phyloP scores from a whole-genome alignment of 192 early-diverging fungal species.

The Coemansia sp. region DNA sequence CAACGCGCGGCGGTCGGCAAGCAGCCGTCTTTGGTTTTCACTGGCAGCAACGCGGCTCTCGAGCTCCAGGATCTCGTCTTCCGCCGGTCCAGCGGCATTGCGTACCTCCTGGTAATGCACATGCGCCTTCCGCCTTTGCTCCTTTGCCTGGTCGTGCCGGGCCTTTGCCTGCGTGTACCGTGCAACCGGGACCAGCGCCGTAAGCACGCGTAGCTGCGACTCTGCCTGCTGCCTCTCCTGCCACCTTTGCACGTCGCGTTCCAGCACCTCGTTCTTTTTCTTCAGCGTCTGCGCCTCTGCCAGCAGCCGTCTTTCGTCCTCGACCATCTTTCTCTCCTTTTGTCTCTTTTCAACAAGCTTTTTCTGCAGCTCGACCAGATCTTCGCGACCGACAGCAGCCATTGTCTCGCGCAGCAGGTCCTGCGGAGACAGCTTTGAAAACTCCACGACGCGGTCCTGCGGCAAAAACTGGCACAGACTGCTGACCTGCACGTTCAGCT shows the following conservation, averaged over 20 bases:
- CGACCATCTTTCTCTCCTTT: slow-evolving; percentile 53
- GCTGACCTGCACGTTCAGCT: slow-evolving; percentile 86
- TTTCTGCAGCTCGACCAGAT: slow-evolving; percentile 65
- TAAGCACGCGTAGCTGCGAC: slow-evolving; percentile 58
- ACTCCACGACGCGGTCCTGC: slow-evolving; percentile 91
- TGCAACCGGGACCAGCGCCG: slow-evolving; percentile 61
- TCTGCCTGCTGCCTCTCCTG: slow-evolving; percentile 68
- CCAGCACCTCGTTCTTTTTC: slow-evolving; percentile 65
- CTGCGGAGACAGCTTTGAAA: slow-evolving; percentile 80
- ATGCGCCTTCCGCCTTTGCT: slow-evolving; percentile 36
- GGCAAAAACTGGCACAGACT: slow-evolving; percentile 98
- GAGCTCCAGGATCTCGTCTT: slow-evolving; percentile 38
- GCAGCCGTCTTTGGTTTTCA: slow-evolving; percentile 15
- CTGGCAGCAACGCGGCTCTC: slow-evolving; percentile 20
- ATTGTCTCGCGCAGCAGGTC: slow-evolving; percentile 83
- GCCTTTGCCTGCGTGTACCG: slow-evolving; percentile 61
- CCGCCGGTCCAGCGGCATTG: slow-evolving; percentile 18
- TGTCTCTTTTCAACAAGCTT: slow-evolving; percentile 59
- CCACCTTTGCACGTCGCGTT: slow-evolving; percentile 74
- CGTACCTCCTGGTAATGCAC: slow-evolving; percentile 34
- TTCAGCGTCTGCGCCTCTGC: slow-evolving; percentile 61
- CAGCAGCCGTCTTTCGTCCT: slow-evolving; percentile 52
- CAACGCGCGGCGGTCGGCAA: slow-evolving; percentile 11
- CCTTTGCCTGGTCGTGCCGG: slow-evolving; percentile 55
- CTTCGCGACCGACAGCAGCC: slow-evolving; percentile 68